Evolutionary conservation across 2,329 filamentous ascomycete genomes (phyloP), one percentile per base, ranked within the genome.

Genomic region (Fusarium aywerte): DNA sequence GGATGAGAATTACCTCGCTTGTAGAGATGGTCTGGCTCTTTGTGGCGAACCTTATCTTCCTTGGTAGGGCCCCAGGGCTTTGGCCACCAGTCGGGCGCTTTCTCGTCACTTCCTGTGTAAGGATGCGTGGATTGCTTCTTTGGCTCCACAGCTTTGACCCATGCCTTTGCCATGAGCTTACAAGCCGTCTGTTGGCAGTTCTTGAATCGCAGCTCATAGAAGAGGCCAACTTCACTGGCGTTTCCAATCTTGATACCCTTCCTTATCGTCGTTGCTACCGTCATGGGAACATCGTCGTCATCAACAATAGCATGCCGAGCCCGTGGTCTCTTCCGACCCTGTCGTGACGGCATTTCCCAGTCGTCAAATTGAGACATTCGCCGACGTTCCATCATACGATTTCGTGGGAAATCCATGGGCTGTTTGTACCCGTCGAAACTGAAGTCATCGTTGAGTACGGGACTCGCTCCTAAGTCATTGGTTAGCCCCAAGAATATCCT

Each of bases 121-220:
- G 91, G 90, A 69, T 91, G 88, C 18, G 86, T 89, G 0, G 89
- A 89, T 76, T 92, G 90, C 76, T 93, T 93, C 78, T 91, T 92
- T 0, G 91, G 91, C 70, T 91, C 90, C 3, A 93, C 87, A 3
- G 87, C 83, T 73, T 92, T 92, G 60, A 93, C 88, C 87, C 90
- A 93, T 12, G 87, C 89, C 75, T 93, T 93, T 32, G 88, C 88
- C 51, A 93, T 88, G 25, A 89, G 80, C 76, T 93, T 93, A 78
- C 89, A 90, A 8, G 88, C 86, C 3, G 87, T 85, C 70, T 93
- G 91, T 71, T 93, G 90, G 68, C 90, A 85, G 58, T 85, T 85
- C 65, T 85, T 87, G 73, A 92, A 88, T 1, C 87, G 80, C 38
- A 84, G 81, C 45, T 85, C 81, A 67, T 91, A 90, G 65, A 89